These are phyloP conservation scores for Fusarium sp. DNA, from an alignment of 2,329 filamentous ascomycete species.

Conservation along the genomic window DNA sequence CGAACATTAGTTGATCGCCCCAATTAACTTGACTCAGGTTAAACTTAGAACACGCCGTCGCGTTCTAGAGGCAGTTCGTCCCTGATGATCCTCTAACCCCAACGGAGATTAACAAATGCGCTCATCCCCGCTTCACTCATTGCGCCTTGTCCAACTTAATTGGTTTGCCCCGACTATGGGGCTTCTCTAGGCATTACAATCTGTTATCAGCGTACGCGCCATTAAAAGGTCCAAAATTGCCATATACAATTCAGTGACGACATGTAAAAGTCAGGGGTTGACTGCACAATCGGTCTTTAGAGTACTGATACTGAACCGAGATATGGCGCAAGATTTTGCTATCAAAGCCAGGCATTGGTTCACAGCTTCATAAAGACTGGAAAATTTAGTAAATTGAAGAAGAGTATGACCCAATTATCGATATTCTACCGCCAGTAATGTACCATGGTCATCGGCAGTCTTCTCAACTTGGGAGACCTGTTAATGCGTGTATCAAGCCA, in stretches of 20 bases:
- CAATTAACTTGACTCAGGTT: neutral
- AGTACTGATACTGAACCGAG: too few species aligned
- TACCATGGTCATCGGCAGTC: neutral
- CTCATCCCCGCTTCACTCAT: neutral
- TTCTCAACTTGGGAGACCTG: neutral
- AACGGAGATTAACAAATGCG: neutral
- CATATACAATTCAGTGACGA: neutral
- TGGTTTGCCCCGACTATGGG: neutral
- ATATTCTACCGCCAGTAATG: too few species aligned
- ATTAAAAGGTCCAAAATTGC: neutral
- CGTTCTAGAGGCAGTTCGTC: neutral
- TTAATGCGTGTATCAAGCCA: neutral
- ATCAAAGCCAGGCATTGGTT: too few species aligned
- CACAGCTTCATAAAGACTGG: too few species aligned
- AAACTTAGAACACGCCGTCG: neutral
- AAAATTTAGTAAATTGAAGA: too few species aligned
- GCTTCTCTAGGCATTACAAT: neutral
- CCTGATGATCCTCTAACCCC: neutral
- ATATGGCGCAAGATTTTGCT: too few species aligned
- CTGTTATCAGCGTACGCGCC: neutral
- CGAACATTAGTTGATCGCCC: neutral
- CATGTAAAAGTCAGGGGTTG: too few species aligned
- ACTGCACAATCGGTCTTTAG: too few species aligned
- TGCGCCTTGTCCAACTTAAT: neutral
- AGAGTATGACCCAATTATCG: too few species aligned